Base-by-base conservation (phyloP, 306 rosid genomes). In the Cyamopsis tetragonoloba region DNA sequence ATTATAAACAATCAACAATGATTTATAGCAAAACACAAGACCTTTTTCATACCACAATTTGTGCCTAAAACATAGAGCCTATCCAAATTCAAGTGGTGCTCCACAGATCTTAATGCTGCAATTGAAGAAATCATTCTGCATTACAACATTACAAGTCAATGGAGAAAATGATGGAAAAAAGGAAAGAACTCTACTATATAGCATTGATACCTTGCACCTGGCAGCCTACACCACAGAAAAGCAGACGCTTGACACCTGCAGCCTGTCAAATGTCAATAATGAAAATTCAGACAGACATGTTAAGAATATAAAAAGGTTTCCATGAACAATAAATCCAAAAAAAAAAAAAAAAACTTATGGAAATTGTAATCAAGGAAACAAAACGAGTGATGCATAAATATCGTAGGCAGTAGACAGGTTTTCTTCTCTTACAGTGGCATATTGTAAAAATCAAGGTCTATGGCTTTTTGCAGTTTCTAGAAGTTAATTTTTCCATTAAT, bases 151-250 rank as follows among this genome's bases (percentile, higher is more conserved):
- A 83, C 74, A 76, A 84, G 91, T 86, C 96, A 78, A 83, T 62
- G 63, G 79, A 76, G 93, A 81, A 82, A 76, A 44, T 0, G 67
- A 71, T 10, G 31, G 41, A 53, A 72, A 76, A 27, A 24, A 62
- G 55, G 42, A 39, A 61, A 31, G 10, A 14, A 35, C 56, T 58
- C 66, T 59, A 31, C 51, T 59, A 37, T 68, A 7, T 10, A 66
- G 6, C 56, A 75, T 68, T 37, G 24, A 68, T 80, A 93, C 98
- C 97, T 88, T 89, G 91, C 76, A 89, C 98, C 84, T 93, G 98
- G 82, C 98, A 93, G 57, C 98, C 98, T 38, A 93, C 98, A 55
- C 98, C 98, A 37, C 98, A 93, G 83, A 93, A 93, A 66, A 93
- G 98, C 80, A 93, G 97, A 56, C 96, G 92, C 82, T 89, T 93